These are phyloP conservation scores for Ochromonas danica DNA, from an alignment of 108 stramenopile species.

Conservation along the genomic window DNA sequence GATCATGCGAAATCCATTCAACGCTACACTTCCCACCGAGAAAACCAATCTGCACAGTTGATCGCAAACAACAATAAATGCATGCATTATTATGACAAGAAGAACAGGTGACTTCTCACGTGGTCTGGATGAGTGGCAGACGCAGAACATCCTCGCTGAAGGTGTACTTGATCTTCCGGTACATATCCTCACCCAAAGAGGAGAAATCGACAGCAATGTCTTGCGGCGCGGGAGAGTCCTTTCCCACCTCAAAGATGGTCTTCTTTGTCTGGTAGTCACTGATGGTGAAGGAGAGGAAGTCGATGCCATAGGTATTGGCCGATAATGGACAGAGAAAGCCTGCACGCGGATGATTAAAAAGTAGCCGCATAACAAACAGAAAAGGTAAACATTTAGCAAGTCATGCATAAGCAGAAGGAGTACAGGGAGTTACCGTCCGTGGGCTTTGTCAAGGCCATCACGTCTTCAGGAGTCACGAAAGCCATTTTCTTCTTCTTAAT, in stretches of 20 bases:
- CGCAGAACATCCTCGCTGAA: slow-evolving; percentile 70
- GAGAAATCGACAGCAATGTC: slow-evolving; percentile 36
- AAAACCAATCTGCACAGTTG: slow-evolving; percentile 58
- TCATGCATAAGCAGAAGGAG: no score
- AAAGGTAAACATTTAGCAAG: no score
- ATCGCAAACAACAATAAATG: neutral
- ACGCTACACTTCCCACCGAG: slow-evolving; percentile 60
- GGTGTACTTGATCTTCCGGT: slow-evolving; percentile 69
- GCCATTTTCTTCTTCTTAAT: slow-evolving; percentile 27
- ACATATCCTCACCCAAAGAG: slow-evolving; percentile 55
- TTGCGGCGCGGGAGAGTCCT: slow-evolving; percentile 44
- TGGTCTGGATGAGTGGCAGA: slow-evolving; percentile 55
- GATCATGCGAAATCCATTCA: slow-evolving; percentile 70
- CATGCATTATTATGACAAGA: neutral
- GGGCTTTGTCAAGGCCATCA: slow-evolving; percentile 21
- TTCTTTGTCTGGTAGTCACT: slow-evolving; percentile 65
- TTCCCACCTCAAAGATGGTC: slow-evolving; percentile 65
- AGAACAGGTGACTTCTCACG: neutral
- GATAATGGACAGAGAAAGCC: slow-evolving; percentile 66
- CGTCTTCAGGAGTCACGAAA: slow-evolving; percentile 34
- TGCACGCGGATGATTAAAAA: no score
- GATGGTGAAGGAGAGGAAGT: slow-evolving; percentile 66
- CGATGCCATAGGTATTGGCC: slow-evolving; percentile 65
- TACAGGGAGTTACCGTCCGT: slow-evolving; percentile 37
- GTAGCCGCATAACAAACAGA: no score